Base-by-base conservation (phyloP, 345 rosid species). In the Citrus glauca region DNA sequence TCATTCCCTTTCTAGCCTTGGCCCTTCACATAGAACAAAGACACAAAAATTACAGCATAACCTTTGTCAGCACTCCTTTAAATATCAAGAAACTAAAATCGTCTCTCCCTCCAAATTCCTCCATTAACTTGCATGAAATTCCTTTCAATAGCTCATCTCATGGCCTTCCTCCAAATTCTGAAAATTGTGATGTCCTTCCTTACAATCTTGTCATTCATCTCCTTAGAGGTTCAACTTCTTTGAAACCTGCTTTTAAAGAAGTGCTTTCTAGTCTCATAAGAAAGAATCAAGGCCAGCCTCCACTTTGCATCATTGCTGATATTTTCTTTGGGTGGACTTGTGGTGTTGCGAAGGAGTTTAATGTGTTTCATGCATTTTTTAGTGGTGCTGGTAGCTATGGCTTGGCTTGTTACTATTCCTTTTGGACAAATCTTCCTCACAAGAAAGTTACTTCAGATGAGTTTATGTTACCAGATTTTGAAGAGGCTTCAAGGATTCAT, bases 161-260 rank as follows among this genome's bases (percentile, higher is more conserved):
- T 33, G 88, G 85, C 71, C 91, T 88, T 73, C 93, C 93, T 50
- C 85, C 85, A 71, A 42, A 65, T 53, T 64, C 82, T 20, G 91
- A 86, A 63, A 88, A 88, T 82, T 81, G 87, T 1, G 84, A 85
- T 1, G 66, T 57, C 60, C 83, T 90, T 67, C 85, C 90, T 33
- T 85, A 87, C 81, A 80, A 78, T 8, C 85, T 74, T 53, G 69
- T 90, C 61, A 3, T 48, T 57, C 76, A 48, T 10, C 87, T 90
- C 73, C 72, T 88, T 42, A 66, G 85, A 8, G 87, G 91, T 22
- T 76, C 90, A 14, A 16, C 75, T 17, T 59, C 88, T 2, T 85
- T 88, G 66, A 78, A 74, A 10, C 78, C 85, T 7, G 62, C 81
- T 11, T 88, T 88, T 64, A 73, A 48, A 40, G 50, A 64, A 9